phyloP scores from a whole-genome alignment of 2,329 filamentous ascomycete species.

The Sarocladiaceae sp. region DNA sequence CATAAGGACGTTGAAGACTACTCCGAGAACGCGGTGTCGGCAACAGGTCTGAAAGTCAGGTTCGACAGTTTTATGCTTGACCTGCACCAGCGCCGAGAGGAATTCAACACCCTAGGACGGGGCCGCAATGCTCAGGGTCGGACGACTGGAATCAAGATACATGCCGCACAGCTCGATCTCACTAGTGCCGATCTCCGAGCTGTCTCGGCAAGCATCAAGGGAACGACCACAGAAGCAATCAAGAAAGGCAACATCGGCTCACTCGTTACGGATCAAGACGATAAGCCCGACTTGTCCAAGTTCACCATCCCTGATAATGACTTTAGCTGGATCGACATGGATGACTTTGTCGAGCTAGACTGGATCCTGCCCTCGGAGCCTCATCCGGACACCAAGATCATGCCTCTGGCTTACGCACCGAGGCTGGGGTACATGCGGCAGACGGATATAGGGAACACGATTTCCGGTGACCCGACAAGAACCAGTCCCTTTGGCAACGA shows the following conservation, averaged over 20 bases:
- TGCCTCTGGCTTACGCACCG: conserved; percentile 89
- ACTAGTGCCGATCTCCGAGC: conserved; percentile 88
- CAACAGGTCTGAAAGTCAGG: conserved; percentile 92
- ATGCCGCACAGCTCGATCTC: conserved; percentile 88
- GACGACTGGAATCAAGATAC: conserved; percentile 91
- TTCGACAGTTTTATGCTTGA: conserved; percentile 97
- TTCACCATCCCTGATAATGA: conserved; percentile 97
- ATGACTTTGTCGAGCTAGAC: conserved; percentile 96
- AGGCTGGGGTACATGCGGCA: conserved; percentile 95
- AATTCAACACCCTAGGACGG: conserved; percentile 77
- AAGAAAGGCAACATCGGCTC: conserved; percentile 50
- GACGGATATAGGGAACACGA: conserved; percentile 80
- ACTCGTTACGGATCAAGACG: conserved; percentile 47
- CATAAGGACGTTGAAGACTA: conserved; percentile 93
- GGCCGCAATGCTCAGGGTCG: conserved; percentile 69
- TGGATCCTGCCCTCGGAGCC: conserved; percentile 89
- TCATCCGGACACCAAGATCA: conserved; percentile 88
- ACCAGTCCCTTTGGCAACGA: conserved; percentile 90
- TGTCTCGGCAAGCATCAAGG: conserved; percentile 82
- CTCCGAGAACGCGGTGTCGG: conserved; percentile 68
- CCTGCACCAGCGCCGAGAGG: conserved; percentile 86
- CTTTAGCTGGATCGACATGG: conserved; percentile 97
- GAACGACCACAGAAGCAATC: conserved; percentile 71
- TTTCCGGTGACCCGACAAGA: conserved; percentile 71
- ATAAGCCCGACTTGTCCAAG: conserved; percentile 67